Conservation (phyloP, 2,329 filamentous ascomycete genomes). For the Ceratocystis variospora region DNA sequence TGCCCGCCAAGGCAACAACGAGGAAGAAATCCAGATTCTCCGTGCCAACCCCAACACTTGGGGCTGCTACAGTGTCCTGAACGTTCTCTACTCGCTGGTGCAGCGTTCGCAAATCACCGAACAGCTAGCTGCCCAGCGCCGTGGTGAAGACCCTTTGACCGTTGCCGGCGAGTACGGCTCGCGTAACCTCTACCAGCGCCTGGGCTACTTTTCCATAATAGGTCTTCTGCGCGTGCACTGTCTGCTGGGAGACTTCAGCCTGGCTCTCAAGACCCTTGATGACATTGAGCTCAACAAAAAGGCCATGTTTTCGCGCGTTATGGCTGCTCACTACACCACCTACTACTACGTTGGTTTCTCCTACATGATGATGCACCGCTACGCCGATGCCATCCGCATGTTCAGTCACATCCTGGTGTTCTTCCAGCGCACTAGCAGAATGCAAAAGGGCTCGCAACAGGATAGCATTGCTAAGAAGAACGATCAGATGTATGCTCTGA, state of each 20-base stretch:
- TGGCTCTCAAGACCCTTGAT: slow-evolving; percentile 95
- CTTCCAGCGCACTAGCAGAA: slow-evolving; percentile 98
- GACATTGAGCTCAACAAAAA: slow-evolving; percentile 99
- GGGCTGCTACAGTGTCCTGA: slow-evolving; percentile 98
- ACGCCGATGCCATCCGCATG: slow-evolving; percentile 98
- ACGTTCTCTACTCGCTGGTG: slow-evolving; percentile 97
- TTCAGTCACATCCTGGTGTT: slow-evolving; percentile 99
- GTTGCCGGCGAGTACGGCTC: slow-evolving; percentile 92
- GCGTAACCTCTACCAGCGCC: slow-evolving; percentile 91
- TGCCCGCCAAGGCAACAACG: slow-evolving; percentile 68
- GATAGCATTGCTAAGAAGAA: slow-evolving; percentile 99
- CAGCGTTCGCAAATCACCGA: slow-evolving; percentile 97
- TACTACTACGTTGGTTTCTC: slow-evolving; percentile 99
- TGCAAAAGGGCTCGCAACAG: slow-evolving; percentile 98
- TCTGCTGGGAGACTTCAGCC: slow-evolving; percentile 90
- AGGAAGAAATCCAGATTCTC: slow-evolving; percentile 82
- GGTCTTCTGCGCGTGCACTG: slow-evolving; percentile 92
- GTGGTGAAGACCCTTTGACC: slow-evolving; percentile 73
- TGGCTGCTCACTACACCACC: slow-evolving; percentile 98
- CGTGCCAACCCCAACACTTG: slow-evolving; percentile 97
- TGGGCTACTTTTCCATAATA: slow-evolving; percentile 99
- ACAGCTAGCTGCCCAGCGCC: slow-evolving; percentile 88
- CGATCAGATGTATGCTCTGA: slow-evolving; percentile 98
- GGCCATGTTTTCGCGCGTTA: slow-evolving; percentile 98
- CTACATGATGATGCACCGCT: slow-evolving; percentile 99